Evolutionary conservation across 2,329 filamentous ascomycete genomes (phyloP), one percentile per base, ranked within the genome.

Genomic region (Trichoderma afroharzianum): DNA sequence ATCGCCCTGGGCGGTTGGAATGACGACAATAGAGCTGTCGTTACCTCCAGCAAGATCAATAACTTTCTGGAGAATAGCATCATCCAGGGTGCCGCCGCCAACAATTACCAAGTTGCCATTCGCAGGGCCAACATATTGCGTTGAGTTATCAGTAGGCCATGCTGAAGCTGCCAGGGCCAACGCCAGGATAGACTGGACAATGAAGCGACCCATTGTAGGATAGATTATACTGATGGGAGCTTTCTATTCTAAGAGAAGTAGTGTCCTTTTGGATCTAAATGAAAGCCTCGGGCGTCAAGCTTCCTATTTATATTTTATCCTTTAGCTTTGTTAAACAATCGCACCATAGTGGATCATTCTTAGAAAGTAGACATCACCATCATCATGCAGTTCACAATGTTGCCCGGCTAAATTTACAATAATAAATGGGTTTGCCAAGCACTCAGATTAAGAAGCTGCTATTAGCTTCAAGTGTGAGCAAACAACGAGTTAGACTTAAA

Each of bases 261-360:
- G 3, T 26, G 36, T 50, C 12, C 11, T 47, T 12, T n/a, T 33
- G 28, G 26, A 21, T 5, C 32, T 21, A 4, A n/a, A n/a, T 21
- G 1, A 15, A 12, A 12, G 15, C 7, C 4, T 15, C 15, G 21
- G 2, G 8, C 1, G 30, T 28, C 15, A 5, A 18, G 18, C 36
- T 33, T 4, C 30, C n/a, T 18, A 33, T 18, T 61, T 68, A 47
- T 59, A 59, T 47, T 11, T 2, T 50, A 2, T 50, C 6, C 8
- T 43, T 30, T 32, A 0, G 6, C 14, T n/a, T 24, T 5, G 14
- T 11, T 24, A 15, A 21, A 32, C 8, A 24, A 68, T 68, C 36
- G 36, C 64, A 59, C 55, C 64, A 68, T 68, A 59, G 55, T 68
- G 64, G 64, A 68, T 59, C 64, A 68, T 32, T 68, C 64, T 68